These are phyloP conservation scores for Areca catechu DNA, from an alignment of 176 grass and related monocot genomes.

Conservation along the genomic window DNA sequence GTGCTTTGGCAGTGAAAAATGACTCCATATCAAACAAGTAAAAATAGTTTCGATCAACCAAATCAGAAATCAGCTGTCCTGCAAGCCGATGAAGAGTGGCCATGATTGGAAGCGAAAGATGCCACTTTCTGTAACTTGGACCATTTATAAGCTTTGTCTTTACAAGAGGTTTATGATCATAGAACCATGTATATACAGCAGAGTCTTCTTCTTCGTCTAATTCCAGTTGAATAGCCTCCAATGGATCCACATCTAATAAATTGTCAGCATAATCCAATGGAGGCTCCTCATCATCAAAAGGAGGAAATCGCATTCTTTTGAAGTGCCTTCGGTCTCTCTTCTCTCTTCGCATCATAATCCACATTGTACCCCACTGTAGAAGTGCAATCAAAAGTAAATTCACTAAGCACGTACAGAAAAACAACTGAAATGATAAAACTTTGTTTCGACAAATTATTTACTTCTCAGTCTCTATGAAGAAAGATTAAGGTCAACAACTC, in stretches of 20 bases:
- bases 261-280: conserved; percentile 98
- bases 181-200: conserved; percentile 93
- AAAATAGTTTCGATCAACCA: conserved; percentile 89
- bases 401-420: background rate
- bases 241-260: conserved; percentile 83
- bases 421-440: no score
- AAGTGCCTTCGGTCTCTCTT: conserved; percentile 93
- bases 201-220: conserved; percentile 89
- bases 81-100: conserved; percentile 88
- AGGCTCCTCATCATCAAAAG: conserved; percentile 98
- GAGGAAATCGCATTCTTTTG: conserved; percentile 98
- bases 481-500: no score
- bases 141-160: conserved; percentile 96
- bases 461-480: no score
- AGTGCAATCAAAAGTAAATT: background rate
- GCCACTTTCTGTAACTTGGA: conserved; percentile 91
- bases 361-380: conserved; percentile 94
- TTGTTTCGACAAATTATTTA: no score
- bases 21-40: conserved; percentile 98
- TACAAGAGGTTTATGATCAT: conserved; percentile 96
- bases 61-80: conserved; percentile 86
- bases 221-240: conserved; percentile 93
- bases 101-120: conserved; percentile 94
- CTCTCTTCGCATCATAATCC: conserved; percentile 99
- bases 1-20: conserved; percentile 93